Conservation (phyloP, 345 rosid genomes). For the Rhizophora mangle region DNA sequence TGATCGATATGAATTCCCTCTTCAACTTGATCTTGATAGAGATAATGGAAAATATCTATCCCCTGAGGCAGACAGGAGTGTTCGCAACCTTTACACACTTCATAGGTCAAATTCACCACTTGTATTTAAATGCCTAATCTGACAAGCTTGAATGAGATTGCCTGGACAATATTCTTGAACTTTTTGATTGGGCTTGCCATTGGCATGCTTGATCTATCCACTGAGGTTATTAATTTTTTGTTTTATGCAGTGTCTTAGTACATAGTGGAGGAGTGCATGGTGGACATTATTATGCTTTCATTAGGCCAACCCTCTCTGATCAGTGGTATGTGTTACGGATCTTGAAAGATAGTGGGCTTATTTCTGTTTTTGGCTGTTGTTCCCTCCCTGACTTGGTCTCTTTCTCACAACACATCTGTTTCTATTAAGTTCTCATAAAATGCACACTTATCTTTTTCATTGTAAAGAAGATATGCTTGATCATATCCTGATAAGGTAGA, state of each 20-base stretch:
- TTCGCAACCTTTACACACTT: slow-evolving; percentile 86
- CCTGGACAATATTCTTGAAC: not conserved
- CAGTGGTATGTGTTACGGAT: slow-evolving; percentile 59
- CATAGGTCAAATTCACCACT: slow-evolving; percentile 55
- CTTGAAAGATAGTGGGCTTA: not conserved
- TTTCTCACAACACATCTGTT: too few relatives aligned
- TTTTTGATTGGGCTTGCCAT: not conserved
- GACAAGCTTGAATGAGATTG: not conserved
- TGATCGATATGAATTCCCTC: slow-evolving; percentile 94
- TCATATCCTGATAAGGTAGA: too few relatives aligned
- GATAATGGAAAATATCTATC: slow-evolving; percentile 81
- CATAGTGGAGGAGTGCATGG: slow-evolving; percentile 98
- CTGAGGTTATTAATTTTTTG: not conserved
- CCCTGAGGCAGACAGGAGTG: slow-evolving; percentile 86
- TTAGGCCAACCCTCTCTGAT: slow-evolving; percentile 90
- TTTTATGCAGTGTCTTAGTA: slow-evolving; percentile 71
- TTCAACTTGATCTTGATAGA: slow-evolving; percentile 93
- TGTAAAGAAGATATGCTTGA: too few relatives aligned
- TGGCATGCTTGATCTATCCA: too few relatives aligned
- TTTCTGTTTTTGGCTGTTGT: not conserved
- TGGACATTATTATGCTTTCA: slow-evolving; percentile 97
- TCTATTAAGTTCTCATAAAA: too few relatives aligned
- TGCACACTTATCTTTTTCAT: too few relatives aligned
- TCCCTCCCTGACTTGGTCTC: not conserved
- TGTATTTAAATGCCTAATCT: not conserved